Percentiles rank a stretch among this genome's conserved stretches.
These are phyloP conservation scores for Keithomyces neogunnii DNA, from an alignment of 2,329 filamentous ascomycete genomes.

Conservation along the genomic window DNA sequence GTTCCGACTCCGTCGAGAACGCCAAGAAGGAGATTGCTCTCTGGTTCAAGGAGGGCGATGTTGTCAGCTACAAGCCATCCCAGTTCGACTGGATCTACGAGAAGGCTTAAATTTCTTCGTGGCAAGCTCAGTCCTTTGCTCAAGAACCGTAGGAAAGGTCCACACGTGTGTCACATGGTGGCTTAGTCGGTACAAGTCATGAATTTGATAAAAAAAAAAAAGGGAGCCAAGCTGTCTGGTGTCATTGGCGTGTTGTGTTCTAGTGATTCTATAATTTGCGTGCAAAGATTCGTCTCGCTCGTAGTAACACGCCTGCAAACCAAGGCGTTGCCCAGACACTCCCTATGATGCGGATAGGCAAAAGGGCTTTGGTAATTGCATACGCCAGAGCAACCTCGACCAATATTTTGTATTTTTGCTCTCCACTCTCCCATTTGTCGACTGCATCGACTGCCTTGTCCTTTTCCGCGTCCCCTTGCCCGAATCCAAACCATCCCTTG, in stretches of 20 bases:
- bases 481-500: conserved; percentile 74
- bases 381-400: conserved; percentile 79
- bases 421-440: conserved; percentile 28
- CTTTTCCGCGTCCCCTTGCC: conserved; percentile 18
- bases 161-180: neutral
- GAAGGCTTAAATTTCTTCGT: conserved; percentile 47
- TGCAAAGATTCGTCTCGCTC: conserved; percentile 22
- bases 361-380: conserved; percentile 75
- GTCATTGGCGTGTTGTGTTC: conserved; percentile 4
- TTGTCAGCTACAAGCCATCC: conserved; percentile 76
- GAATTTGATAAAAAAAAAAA: neutral
- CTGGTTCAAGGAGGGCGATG: conserved; percentile 90
- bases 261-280: conserved; percentile 14
- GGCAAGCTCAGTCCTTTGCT: neutral
- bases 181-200: neutral
- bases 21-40: conserved; percentile 99
- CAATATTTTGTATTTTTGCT: conserved; percentile 46
- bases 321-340: conserved; percentile 89
- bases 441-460: conserved; percentile 18
- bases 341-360: conserved; percentile 66
- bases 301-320: conserved; percentile 66
- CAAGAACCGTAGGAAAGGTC: neutral
- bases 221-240: neutral
- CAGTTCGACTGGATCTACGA: conserved; percentile 96
- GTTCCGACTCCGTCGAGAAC: conserved; percentile 96